Evolutionary conservation across 179 eudicot species (phyloP), one percentile per base, ranked within the genome.

Genomic region (Beta lomatogona): DNA sequence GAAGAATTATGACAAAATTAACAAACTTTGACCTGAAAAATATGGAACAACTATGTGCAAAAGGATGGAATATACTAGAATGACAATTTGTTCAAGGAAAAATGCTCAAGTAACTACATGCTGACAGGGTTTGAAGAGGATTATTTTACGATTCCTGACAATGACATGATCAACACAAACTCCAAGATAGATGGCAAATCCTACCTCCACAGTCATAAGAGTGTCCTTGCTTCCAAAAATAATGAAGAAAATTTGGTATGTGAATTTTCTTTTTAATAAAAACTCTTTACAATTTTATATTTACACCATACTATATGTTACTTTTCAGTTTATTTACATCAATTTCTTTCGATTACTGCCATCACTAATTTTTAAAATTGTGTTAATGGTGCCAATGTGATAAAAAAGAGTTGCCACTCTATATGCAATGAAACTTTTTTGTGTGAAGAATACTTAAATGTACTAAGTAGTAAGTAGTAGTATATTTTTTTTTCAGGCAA

Each of bases 241-340:
- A 82, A 66, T 9, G 98, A 94, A 83, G 97, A 92, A 75, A 82
- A 85, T 48, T 81, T 92, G 93, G 98, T 94, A 74, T 71, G 88
- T 73, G 22, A 53, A 5, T 16, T 60, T 2, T 55, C 44, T 44
- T 75, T 58, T 16, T 65, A 21, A 12, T 4, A 36, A 36, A 2
- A 36, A 36, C 2, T 36, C 2, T 1, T 36, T 36, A 36, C 41
- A 36, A n/a, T n/a, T n/a, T n/a, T n/a, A n/a, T n/a, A n/a, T n/a
- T n/a, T n/a, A n/a, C n/a, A n/a, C n/a, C n/a, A n/a, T n/a, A n/a
- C n/a, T n/a, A n/a, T n/a, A n/a, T n/a, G n/a, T 16, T 73, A 6
- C 31, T 54, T 74, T 68, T 36, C 7, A 46, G 21, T 5, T 48
- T 76, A 1, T 25, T 52, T 13, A 1, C n/a, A 25, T 16, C 2